Evolutionary conservation across 495 filamentous ascomycete species (phyloP), one percentile per base, ranked within the genome.

Genomic region (Trichoderma gamsii): DNA sequence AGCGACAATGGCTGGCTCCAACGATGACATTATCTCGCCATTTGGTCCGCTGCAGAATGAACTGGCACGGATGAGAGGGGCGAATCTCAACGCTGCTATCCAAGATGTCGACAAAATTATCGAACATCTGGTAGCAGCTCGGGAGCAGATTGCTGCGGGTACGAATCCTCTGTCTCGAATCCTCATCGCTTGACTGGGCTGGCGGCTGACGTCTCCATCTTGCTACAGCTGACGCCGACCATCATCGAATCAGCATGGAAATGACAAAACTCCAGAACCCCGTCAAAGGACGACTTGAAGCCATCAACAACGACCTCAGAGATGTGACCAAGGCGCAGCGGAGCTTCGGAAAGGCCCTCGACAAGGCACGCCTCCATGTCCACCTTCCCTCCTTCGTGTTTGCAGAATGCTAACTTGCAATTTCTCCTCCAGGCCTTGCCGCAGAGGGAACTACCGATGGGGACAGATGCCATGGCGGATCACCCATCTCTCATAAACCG

Each of bases 241-340:
- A 92, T 9, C 85, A 85, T 63, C 85, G 85, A 41, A 85, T 90
- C 13, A 84, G 86, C 8, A 77, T 90, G 32, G 90, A 86, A 21
- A 81, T 99, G 41, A 88, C 90, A 3, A 95, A 90, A 74, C 86
- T 96, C 12, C 92, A 97, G 72, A 93, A 87, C 70, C 89, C 92
- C 0, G 80, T 95, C 46, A 92, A 91, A 71, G 77, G 87, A 43
- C 87, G 88, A 0, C 88, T 99, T 68, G 91, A 96, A 29, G 81
- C 82, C 12, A 84, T 97, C 56, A 90, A 89, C 69, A 88, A 89
- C 51, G 87, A 88, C 72, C 81, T 97, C 66, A 94, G 92, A 72
- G 88, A 90, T 63, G 87, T 92, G 5, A 86, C 96, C 66, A 86
- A 85, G 69, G 85, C 87, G 3, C 85, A 95, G 38, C 92, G 87